A percentile compares a stretch with the other conserved stretches of the same genome.
phyloP scores from a whole-genome alignment of 2,329 filamentous ascomycete species.

The Seiridium cupressi region DNA sequence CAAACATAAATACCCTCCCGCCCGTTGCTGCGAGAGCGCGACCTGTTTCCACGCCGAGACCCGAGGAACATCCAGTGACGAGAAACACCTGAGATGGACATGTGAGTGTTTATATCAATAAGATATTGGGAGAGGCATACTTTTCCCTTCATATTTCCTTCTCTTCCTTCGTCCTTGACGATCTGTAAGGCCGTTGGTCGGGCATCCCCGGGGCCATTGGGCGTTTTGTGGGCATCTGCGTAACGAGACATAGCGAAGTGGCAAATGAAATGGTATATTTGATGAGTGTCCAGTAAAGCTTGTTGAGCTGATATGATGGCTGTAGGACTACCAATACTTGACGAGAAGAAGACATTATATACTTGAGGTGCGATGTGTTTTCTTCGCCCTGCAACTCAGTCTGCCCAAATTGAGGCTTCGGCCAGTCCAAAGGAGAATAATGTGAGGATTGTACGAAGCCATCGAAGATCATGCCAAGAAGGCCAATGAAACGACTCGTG shows the following conservation, averaged over 20 bases:
- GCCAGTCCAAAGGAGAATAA: no score
- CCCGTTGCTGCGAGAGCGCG: slow-evolving; percentile 11
- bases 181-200: slow-evolving; percentile 15
- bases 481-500: no score
- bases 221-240: slow-evolving; percentile 9
- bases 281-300: not conserved
- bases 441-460: no score
- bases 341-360: no score
- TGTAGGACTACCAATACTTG: not conserved
- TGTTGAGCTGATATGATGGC: not conserved
- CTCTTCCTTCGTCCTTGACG: not conserved
- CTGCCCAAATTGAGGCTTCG: no score
- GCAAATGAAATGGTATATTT: no score
- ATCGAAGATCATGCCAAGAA: no score
- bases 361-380: no score
- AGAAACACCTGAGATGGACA: slow-evolving; percentile 11
- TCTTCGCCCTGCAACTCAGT: no score
- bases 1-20: slow-evolving; percentile 15
- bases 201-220: slow-evolving; percentile 16
- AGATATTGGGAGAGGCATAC: not conserved
- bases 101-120: not conserved
- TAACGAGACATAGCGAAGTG: slow-evolving; percentile 5
- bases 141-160: not conserved
- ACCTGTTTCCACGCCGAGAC: slow-evolving; percentile 14
- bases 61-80: slow-evolving; percentile 14